phyloP scores from a whole-genome alignment of 352 stramenopile genomes.

The Phytophthora kernoviae region DNA sequence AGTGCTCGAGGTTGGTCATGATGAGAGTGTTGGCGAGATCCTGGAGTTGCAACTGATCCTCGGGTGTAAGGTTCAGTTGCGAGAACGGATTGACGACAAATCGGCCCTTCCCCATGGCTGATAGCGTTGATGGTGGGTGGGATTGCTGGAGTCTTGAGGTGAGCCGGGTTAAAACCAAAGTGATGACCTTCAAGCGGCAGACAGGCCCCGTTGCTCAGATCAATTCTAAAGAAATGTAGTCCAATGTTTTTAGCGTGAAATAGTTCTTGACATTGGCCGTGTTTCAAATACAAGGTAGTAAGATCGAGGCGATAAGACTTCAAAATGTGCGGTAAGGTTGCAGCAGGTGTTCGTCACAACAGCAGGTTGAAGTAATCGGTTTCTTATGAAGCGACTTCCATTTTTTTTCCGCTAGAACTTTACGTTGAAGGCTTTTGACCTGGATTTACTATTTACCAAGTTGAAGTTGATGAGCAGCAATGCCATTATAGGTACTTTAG shows the following conservation, averaged over 20 bases:
- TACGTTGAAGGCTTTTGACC: background rate
- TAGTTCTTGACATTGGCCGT: too few species aligned
- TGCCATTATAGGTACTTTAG: too few species aligned
- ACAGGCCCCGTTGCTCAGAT: too few species aligned
- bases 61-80: conserved; percentile 13
- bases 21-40: conserved; percentile 24
- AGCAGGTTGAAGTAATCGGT: too few species aligned
- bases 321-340: too few species aligned
- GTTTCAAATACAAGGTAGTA: too few species aligned
- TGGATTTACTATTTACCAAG: background rate
- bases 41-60: conserved; percentile 11
- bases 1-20: conserved; percentile 13
- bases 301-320: too few species aligned
- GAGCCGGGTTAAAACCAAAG: background rate
- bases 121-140: background rate
- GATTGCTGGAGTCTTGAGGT: background rate
- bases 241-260: too few species aligned
- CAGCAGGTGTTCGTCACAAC: too few species aligned
- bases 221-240: too few species aligned
- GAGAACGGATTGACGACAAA: conserved; percentile 33
- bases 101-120: conserved; percentile 16
- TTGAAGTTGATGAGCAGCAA: background rate
- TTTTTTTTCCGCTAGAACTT: too few species aligned
- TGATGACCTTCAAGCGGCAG: background rate
- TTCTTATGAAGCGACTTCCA: too few species aligned